Evolutionary conservation across 345 rosid genomes (phyloP).

Genomic region (Trapa bicornis): DNA sequence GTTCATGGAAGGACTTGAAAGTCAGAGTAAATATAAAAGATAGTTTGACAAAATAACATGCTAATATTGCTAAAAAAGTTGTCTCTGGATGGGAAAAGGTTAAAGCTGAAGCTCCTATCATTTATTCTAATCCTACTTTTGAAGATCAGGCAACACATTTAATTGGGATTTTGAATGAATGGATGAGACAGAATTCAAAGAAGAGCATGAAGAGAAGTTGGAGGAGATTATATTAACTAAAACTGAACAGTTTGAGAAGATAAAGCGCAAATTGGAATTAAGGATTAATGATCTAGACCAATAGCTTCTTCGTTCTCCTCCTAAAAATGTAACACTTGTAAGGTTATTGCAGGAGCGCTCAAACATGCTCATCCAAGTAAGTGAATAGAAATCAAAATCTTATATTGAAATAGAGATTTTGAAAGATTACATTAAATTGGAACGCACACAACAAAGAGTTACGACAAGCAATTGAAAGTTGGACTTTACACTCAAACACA

Average conservation of each 20-base stretch:
- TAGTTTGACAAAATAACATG: slow-evolving; percentile 75
- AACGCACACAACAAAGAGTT: too few relatives aligned
- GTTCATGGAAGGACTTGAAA: too few relatives aligned
- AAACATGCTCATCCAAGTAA: neutral
- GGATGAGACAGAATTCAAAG: slow-evolving; percentile 5
- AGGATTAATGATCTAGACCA: neutral
- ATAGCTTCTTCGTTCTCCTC: neutral
- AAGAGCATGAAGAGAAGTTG: slow-evolving; percentile 1
- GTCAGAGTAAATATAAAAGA: slow-evolving; percentile 65
- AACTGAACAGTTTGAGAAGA: neutral
- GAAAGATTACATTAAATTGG: neutral
- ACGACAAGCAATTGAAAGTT: too few relatives aligned
- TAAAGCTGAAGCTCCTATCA: slow-evolving; percentile 14
- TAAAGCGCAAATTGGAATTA: neutral
- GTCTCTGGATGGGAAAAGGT: slow-evolving; percentile 29
- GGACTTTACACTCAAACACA: too few relatives aligned
- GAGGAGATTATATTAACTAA: neutral
- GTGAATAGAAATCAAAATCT: neutral
- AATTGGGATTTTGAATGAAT: slow-evolving; percentile 7
- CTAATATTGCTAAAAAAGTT: slow-evolving; percentile 97
- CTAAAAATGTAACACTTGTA: neutral
- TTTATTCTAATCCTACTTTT: neutral
- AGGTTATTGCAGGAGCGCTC: slow-evolving; percentile 2
- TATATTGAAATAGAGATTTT: neutral
- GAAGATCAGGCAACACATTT: slow-evolving; percentile 4